Percentiles rank a stretch among this genome's conserved stretches.
Conservation (phyloP, 495 filamentous ascomycete species). For the Hypomontagnella monticulosa region DNA sequence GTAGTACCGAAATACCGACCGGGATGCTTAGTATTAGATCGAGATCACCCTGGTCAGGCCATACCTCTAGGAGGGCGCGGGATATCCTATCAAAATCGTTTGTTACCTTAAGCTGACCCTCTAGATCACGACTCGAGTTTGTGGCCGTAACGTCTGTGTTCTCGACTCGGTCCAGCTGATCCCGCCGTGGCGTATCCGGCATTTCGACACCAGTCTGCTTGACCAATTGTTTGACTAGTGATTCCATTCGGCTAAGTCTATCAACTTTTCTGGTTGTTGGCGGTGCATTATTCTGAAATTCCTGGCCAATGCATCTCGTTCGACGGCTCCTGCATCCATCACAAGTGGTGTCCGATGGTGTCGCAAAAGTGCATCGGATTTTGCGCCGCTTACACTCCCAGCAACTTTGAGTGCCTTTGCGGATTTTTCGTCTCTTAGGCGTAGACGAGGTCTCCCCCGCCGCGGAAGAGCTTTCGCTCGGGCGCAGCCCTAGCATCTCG, state of each 20-base stretch:
- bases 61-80: conserved; percentile 46
- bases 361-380: conserved; percentile 56
- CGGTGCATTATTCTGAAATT: conserved; percentile 47
- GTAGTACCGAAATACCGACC: conserved; percentile 37
- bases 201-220: conserved; percentile 4
- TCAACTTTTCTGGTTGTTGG: conserved; percentile 27
- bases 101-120: neutral
- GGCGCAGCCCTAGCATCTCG: conserved; percentile 5
- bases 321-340: conserved; percentile 54
- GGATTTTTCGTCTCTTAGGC: conserved; percentile 48
- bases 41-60: conserved; percentile 51
- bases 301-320: conserved; percentile 50
- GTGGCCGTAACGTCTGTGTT: neutral
- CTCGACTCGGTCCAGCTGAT: neutral
- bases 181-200: neutral
- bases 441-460: neutral
- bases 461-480: neutral
- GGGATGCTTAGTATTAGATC: conserved; percentile 48
- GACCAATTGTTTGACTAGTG: conserved; percentile 44
- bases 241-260: conserved; percentile 42
- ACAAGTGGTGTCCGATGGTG: conserved; percentile 49
- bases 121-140: neutral
- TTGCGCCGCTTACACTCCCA: conserved; percentile 65
- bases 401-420: conserved; percentile 62
- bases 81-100: conserved; percentile 40